phyloP scores from a whole-genome alignment of 352 stramenopile species.

The Pilasporangium apinafurcum region DNA sequence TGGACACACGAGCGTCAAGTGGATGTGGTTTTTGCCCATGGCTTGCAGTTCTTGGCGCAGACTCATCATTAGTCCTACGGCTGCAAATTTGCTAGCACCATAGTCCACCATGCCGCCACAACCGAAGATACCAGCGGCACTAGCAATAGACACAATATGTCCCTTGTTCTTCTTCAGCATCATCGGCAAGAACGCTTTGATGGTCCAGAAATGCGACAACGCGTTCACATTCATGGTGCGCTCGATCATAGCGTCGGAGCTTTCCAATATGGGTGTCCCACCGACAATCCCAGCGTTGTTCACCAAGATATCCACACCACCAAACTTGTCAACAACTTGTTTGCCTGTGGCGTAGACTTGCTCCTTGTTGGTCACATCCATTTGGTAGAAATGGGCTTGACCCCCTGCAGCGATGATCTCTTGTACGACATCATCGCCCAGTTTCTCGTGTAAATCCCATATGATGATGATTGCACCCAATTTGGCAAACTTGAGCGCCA shows the following conservation, averaged over 20 bases:
- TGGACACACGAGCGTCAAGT: slow-evolving; percentile 51
- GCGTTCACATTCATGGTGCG: slow-evolving; percentile 38
- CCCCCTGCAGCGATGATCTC: slow-evolving; percentile 22
- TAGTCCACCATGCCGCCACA: slow-evolving; percentile 36
- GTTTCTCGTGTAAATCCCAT: slow-evolving; percentile 26
- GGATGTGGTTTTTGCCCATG: slow-evolving; percentile 27
- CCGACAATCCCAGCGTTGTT: slow-evolving; percentile 50
- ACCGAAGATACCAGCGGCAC: slow-evolving; percentile 28
- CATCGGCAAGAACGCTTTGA: slow-evolving; percentile 30
- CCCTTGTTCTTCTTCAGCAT: slow-evolving; percentile 32
- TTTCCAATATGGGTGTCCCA: slow-evolving; percentile 33
- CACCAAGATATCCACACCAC: slow-evolving; percentile 34
- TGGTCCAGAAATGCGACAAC: slow-evolving; percentile 34
- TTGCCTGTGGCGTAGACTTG: slow-evolving; percentile 15
- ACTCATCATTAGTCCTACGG: slow-evolving; percentile 30
- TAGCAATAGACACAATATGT: slow-evolving; percentile 34
- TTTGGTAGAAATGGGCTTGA: slow-evolving; percentile 15
- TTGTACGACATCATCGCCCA: slow-evolving; percentile 16
- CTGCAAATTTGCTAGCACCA: slow-evolving; percentile 31
- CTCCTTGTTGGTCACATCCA: slow-evolving; percentile 29
- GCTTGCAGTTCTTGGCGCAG: slow-evolving; percentile 42
- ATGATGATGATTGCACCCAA: slow-evolving; percentile 29
- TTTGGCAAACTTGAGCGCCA: slow-evolving; percentile 27
- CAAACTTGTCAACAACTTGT: slow-evolving; percentile 12
- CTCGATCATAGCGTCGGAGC: slow-evolving; percentile 20